phyloP scores from a whole-genome alignment of 1,284 basidiomycete genomes.

The Meira nashicola region DNA sequence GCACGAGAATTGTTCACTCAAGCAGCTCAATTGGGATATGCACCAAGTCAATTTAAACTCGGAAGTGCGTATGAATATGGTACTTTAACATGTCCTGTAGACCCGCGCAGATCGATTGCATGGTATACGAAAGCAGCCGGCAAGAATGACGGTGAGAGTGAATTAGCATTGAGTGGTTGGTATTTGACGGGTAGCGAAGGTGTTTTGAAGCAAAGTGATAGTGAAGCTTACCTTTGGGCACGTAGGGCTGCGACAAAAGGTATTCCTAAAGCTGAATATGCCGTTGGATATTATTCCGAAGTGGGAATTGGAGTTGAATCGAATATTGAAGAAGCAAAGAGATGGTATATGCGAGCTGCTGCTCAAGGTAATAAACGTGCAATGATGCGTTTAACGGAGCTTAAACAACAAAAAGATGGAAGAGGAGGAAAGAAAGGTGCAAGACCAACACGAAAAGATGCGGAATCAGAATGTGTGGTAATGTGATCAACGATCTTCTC shows the following conservation, averaged over 20 bases:
- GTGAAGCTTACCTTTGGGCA: conserved; percentile 75
- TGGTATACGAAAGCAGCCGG: conserved; percentile 99
- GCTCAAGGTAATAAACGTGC: conserved; percentile 91
- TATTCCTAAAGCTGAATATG: conserved; percentile 63
- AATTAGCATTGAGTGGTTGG: conserved; percentile 94
- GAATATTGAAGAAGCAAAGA: conserved; percentile 89
- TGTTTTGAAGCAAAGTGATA: conserved; percentile 92
- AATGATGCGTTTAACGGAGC: conserved; percentile 86
- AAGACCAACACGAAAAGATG: conserved; percentile 31
- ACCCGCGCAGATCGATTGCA: conserved; percentile 85
- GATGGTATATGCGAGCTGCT: conserved; percentile 86
- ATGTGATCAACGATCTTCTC: background rate
- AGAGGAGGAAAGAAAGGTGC: conserved; percentile 29
- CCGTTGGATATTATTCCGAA: conserved; percentile 87
- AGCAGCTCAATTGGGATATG: conserved; percentile 88
- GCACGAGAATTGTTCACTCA: conserved; percentile 84
- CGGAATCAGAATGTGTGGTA: conserved; percentile 5
- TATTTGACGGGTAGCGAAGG: conserved; percentile 78
- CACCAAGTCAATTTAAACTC: conserved; percentile 88
- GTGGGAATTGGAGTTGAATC: conserved; percentile 96
- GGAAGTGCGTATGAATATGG: conserved; percentile 95
- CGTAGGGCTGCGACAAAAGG: conserved; percentile 55
- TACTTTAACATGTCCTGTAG: conserved; percentile 77
- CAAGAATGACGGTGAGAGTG: conserved; percentile 87
- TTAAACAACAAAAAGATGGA: conserved; percentile 52